phyloP scores from a whole-genome alignment of 2,329 filamentous ascomycete genomes.

The Ilyonectria destructans region DNA sequence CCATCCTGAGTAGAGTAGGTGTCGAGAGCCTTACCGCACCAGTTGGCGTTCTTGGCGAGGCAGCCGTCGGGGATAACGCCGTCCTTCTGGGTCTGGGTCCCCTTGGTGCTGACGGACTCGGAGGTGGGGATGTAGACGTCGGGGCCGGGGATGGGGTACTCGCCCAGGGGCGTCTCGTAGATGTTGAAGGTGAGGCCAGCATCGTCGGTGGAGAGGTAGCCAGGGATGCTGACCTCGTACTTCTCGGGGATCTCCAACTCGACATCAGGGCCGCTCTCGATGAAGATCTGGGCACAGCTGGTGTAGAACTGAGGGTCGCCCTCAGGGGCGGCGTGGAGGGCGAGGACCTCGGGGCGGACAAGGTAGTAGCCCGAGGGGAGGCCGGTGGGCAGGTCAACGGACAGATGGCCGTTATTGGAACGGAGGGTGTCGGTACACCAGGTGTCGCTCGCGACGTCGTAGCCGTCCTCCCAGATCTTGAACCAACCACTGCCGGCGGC shows the following conservation, averaged over 20 bases:
- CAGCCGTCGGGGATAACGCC: constrained; percentile 71
- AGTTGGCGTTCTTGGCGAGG: constrained; percentile 79
- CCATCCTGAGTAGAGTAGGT: constrained; percentile 68
- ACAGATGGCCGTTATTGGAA: constrained; percentile 74
- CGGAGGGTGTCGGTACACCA: constrained; percentile 84
- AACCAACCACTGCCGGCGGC: constrained; percentile 81
- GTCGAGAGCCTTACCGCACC: constrained; percentile 77
- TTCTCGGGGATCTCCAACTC: constrained; percentile 64
- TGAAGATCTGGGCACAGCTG: constrained; percentile 80
- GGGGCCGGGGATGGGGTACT: constrained; percentile 71
- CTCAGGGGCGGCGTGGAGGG: constrained; percentile 75
- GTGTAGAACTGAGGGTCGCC: constrained; percentile 81
- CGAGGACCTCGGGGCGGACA: constrained; percentile 79
- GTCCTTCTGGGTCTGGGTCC: constrained; percentile 56
- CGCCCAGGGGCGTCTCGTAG: constrained; percentile 65
- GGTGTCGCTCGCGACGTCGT: constrained; percentile 67
- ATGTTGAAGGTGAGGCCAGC: constrained; percentile 76
- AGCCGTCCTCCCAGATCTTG: constrained; percentile 82
- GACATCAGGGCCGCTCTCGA: constrained; percentile 65
- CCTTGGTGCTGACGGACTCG: constrained; percentile 35
- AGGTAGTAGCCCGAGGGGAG: constrained; percentile 80
- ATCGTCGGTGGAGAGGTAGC: constrained; percentile 71
- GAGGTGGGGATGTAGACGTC: constrained; percentile 64
- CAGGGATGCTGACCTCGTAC: constrained; percentile 76
- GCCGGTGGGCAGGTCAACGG: constrained; percentile 73